Percentiles rank a stretch among this genome's conserved stretches.
Conservation (phyloP, 345 rosid species). For the Passiflora organensis region DNA sequence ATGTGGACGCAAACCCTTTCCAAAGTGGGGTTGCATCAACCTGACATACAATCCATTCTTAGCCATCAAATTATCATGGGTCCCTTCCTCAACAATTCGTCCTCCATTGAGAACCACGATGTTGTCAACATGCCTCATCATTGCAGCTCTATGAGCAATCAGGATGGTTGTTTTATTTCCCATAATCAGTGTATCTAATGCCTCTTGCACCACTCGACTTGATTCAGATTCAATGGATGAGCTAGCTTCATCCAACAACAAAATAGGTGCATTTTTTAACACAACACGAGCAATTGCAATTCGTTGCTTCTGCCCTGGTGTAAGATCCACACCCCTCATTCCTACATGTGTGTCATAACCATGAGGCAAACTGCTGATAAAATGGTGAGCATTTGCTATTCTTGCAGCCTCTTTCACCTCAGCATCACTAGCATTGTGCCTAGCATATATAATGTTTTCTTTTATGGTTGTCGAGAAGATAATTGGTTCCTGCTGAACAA, state of each 20-base stretch:
- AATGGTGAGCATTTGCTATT: conserved; percentile 98
- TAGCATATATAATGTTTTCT: conserved; percentile 94
- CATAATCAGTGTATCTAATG: conserved; percentile 90
- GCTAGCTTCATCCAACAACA: conserved; percentile 92
- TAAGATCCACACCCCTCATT: conserved; percentile 96
- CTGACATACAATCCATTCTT: conserved; percentile 91
- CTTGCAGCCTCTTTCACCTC: conserved; percentile 99
- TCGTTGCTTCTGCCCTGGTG: conserved; percentile 99
- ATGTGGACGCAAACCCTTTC: conserved; percentile 91
- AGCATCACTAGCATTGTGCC: conserved; percentile 96
- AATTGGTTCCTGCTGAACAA: conserved; percentile 95
- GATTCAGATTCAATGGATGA: conserved; percentile 96
- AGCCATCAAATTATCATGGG: conserved; percentile 73
- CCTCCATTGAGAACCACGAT: conserved; percentile 99
- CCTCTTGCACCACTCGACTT: conserved; percentile 93
- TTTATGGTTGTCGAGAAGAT: conserved; percentile 93
- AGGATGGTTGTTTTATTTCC: conserved; percentile 95
- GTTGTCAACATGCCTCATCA: conserved; percentile 97
- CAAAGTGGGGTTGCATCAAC: conserved; percentile 95
- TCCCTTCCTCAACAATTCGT: conserved; percentile 89
- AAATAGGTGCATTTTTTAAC: conserved; percentile 92
- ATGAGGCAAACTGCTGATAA: conserved; percentile 93
- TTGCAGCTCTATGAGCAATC: conserved; percentile 91
- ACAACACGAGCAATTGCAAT: conserved; percentile 92
- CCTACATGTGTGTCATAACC: conserved; percentile 98